These are phyloP conservation scores for Caloboletus firmus DNA, from an alignment of 1,284 basidiomycete species.

Conservation along the genomic window DNA sequence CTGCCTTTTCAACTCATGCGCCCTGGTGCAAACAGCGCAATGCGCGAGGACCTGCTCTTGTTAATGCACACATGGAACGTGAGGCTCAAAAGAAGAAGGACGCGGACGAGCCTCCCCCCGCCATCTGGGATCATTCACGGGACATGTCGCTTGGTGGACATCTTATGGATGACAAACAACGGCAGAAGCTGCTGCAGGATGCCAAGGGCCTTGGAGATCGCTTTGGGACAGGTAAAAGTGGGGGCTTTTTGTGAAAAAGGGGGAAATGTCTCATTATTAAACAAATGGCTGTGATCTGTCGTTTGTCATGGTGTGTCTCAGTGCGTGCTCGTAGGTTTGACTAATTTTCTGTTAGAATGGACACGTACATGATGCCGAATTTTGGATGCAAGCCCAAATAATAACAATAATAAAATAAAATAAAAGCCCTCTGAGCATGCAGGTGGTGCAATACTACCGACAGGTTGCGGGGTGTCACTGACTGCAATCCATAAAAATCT, in stretches of 20 bases:
- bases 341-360: neutral
- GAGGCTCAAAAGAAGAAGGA: constrained; percentile 35
- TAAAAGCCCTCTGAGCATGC: neutral
- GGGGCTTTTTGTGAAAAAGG: constrained; percentile 52
- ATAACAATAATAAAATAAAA: neutral
- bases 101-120: constrained; percentile 53
- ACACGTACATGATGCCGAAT: neutral
- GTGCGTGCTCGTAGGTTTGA: neutral
- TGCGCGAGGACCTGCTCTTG: constrained; percentile 64
- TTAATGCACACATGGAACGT: constrained; percentile 59
- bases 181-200: constrained; percentile 75
- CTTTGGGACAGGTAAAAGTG: constrained; percentile 71
- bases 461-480: too few relatives aligned
- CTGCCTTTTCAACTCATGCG: neutral
- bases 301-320: constrained; percentile 11
- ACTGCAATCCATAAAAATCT: too few relatives aligned
- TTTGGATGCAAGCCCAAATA: neutral
- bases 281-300: neutral
- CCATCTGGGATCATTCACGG: constrained; percentile 84
- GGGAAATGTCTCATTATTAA: constrained; percentile 4
- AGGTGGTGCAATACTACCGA: too few relatives aligned
- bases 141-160: constrained; percentile 86
- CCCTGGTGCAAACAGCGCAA: constrained; percentile 48
- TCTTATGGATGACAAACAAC: constrained; percentile 80
- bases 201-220: constrained; percentile 77